Base-by-base conservation (phyloP, 2,329 filamentous ascomycete genomes). In the Orbilia blumenaviensis region DNA sequence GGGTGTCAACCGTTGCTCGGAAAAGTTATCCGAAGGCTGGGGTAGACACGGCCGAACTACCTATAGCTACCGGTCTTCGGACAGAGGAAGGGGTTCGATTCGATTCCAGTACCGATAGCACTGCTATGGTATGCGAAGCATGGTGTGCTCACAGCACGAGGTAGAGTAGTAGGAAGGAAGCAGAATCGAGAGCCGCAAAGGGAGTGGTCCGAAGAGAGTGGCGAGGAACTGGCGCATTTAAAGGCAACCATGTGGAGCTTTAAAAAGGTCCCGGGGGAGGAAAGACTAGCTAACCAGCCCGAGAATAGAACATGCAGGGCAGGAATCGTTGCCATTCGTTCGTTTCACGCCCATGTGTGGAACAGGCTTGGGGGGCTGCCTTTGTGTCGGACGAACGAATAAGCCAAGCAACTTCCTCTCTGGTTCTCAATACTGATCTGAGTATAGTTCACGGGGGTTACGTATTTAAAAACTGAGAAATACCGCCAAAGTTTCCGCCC, bases 81-180 rank as follows among this genome's bases (percentile, higher is more conserved):
- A 56, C 32, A 25, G 38, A 38, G 52, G n/a, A 23, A 38, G 3
- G 52, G 25, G 12, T 9, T 21, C 18, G n/a, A n/a, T n/a, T 32
- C 32, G 41, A 72, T 32, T 72, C 67, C 58, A 64, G 67, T 63
- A 71, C 60, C 67, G 25, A 72, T 58, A 72, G 67, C 67, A 36
- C 67, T 46, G 67, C 67, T 72, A 72, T 72, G 67, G 67, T 72
- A 72, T 72, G 12, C 25, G 48, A 50, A 64, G 67, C 67, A 66
- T 72, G 46, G 60, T 60, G 58, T 62, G 48, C 60, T 46, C 21
- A 10, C 27, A 66, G 50, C 36, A 64, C 48, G 29, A 46, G 29
- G 18, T 21, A 8, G 9, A 10, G 6, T 21, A 12, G 42, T 7
- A 38, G 36, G 38, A 60, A 64, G 21, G 41, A 48, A 41, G 14